Percentiles rank a stretch among this genome's conserved stretches.
These are phyloP conservation scores for Claviceps arundinis DNA, from an alignment of 2,329 filamentous ascomycete genomes.

Conservation along the genomic window DNA sequence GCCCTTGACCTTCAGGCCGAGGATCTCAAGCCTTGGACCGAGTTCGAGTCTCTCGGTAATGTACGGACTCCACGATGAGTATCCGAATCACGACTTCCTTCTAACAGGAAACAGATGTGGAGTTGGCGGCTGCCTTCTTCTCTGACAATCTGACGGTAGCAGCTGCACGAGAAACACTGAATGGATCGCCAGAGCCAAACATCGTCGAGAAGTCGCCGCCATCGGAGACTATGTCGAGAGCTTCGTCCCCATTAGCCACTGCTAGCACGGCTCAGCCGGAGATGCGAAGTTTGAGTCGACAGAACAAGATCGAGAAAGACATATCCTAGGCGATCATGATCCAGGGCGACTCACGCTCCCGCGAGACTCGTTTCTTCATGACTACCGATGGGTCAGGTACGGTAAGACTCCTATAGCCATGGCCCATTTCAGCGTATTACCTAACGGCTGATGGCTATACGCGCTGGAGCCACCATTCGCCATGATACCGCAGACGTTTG, in stretches of 20 bases:
- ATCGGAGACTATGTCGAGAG: neutral
- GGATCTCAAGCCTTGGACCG: neutral
- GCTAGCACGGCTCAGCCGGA: neutral
- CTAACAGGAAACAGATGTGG: neutral
- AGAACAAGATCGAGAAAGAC: neutral
- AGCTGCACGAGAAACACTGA: neutral
- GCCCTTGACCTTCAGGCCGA: neutral
- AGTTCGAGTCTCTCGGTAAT: neutral
- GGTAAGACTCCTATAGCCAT: neutral
- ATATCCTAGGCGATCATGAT: neutral
- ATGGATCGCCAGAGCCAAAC: neutral
- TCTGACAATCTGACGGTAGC: neutral
- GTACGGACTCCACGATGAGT: neutral
- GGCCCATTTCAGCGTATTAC: neutral
- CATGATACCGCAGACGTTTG: neutral
- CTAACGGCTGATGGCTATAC: neutral
- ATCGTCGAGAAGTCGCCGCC: neutral
- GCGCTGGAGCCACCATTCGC: neutral
- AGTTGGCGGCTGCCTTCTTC: slow-evolving; percentile 8
- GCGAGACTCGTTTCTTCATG: neutral
- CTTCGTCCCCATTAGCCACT: neutral
- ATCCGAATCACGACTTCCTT: neutral
- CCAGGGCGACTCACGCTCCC: neutral
- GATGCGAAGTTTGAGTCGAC: neutral
- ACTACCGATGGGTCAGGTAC: neutral